Base-by-base conservation (phyloP, 352 stramenopile species). In the Globisporangium takayamanum region DNA sequence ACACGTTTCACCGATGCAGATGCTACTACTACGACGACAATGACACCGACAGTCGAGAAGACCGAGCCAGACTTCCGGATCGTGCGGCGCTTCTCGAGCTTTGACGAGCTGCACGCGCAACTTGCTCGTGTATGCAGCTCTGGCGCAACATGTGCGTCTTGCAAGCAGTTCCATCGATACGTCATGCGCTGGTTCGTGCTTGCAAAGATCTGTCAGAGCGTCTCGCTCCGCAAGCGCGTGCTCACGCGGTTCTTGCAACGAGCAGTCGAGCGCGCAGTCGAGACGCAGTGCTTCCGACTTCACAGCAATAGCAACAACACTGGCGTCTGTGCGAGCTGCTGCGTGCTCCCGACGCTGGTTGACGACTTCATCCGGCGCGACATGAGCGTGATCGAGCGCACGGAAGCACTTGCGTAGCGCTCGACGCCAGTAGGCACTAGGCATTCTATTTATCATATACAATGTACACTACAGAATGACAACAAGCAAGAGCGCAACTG, bases 141-240 rank as follows among this genome's bases (percentile, higher is more conserved):
- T 55, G 68, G 26, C 54, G 64, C 33, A 44, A 56, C 37, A 55
- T 58, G 22, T 73, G 69, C 22, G 46, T 73, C 69, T 56, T 73
- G 69, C 55, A 60, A 69, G 44, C 60, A 55, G 11, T 65, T 76
- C 47, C 69, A 63, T 20, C 47, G 68, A 2, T 71, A 73, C 62
- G 62, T 47, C 69, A 41, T 45, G 5, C 69, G 59, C 30, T 52
- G 44, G 30, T 26, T 45, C 44, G 33, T 20, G 1, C 51, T 59
- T n/a, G 54, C 42, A 7, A 59, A 59, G 45, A 18, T 52, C 28
- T 59, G 42, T 14, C 28, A 30, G 8, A 50, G 39, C 20, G 18
- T 50, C 8, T 16, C 44, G 28, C 33, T 59, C 28, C 54, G 54
- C 42, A 50, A 51, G 18, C 33, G 51, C 6, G 15, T 59, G 26